Conservation (phyloP, 306 rosid genomes). For the Trifolium fragiferum region DNA sequence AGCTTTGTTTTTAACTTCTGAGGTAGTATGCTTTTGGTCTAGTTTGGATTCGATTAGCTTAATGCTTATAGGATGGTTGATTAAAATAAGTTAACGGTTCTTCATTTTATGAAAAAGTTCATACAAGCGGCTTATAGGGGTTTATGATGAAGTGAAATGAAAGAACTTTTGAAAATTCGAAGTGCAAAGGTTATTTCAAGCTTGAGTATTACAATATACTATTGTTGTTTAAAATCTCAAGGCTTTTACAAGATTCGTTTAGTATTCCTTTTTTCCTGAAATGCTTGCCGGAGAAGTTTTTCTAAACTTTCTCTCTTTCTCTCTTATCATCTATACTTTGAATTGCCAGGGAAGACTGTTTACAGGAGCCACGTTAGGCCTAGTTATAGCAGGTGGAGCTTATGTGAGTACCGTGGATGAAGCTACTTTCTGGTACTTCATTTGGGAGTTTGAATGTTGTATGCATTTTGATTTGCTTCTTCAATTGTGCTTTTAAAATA, state of each 20-base stretch:
- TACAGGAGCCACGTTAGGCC: constrained; percentile 86
- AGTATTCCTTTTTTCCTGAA: not conserved
- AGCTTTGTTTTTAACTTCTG: constrained; percentile 20
- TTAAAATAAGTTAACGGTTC: not conserved
- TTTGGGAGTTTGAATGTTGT: constrained; percentile 45
- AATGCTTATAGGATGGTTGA: not conserved
- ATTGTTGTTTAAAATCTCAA: not conserved
- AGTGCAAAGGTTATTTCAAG: not conserved
- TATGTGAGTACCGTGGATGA: constrained; percentile 98
- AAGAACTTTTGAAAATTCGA: not conserved
- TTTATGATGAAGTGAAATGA: not conserved
- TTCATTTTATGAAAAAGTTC: not conserved
- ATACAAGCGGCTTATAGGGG: not conserved
- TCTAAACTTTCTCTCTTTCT: not conserved
- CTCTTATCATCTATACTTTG: constrained; percentile 36
- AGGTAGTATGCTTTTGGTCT: not conserved
- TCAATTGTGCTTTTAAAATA: not conserved
- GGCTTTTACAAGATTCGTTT: not conserved
- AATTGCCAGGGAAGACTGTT: constrained; percentile 74
- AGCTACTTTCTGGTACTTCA: constrained; percentile 96
- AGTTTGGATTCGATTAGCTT: not conserved
- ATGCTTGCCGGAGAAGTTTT: not conserved
- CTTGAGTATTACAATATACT: not conserved
- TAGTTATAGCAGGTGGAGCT: constrained; percentile 92
- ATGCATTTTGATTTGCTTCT: constrained; percentile 37